These are phyloP conservation scores for Termitomyces sp. DNA, from an alignment of 768 basidiomycete species.

Conservation along the genomic window DNA sequence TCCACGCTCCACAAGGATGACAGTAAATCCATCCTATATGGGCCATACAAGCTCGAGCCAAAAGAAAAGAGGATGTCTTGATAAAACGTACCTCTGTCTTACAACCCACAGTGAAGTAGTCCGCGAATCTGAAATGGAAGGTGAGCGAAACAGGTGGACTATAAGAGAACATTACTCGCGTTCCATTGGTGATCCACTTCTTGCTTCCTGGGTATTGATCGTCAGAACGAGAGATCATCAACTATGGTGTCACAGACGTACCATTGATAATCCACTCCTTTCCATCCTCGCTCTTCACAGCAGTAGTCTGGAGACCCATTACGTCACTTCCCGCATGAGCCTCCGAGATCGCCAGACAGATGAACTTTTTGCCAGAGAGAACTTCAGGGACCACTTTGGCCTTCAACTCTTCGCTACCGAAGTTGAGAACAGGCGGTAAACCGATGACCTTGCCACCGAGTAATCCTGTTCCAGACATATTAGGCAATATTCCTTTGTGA, in stretches of 20 bases:
- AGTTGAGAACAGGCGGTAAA: constrained; percentile 87
- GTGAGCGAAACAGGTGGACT: neutral
- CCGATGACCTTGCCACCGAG: constrained; percentile 82
- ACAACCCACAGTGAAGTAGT: constrained; percentile 71
- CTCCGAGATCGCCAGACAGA: constrained; percentile 85
- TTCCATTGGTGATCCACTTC: constrained; percentile 86
- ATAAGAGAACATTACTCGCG: constrained; percentile 30
- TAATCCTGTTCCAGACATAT: constrained; percentile 41
- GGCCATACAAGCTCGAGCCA: constrained; percentile 32
- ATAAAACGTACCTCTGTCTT: constrained; percentile 45
- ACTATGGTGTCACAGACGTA: constrained; percentile 5
- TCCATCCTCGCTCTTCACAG: constrained; percentile 77
- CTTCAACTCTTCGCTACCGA: constrained; percentile 63
- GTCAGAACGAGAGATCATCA: neutral
- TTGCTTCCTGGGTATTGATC: constrained; percentile 46
- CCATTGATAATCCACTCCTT: constrained; percentile 83
- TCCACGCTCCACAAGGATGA: constrained; percentile 27
- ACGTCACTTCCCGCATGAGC: constrained; percentile 89
- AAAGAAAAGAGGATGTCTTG: constrained; percentile 43
- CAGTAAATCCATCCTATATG: constrained; percentile 43
- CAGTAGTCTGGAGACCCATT: constrained; percentile 71
- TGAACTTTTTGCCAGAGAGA: constrained; percentile 74
- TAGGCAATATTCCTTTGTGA: constrained; percentile 6
- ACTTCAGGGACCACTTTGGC: constrained; percentile 63
- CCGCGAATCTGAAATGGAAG: constrained; percentile 34